phyloP scores from a whole-genome alignment of 768 basidiomycete species.

The Boletus barrowsii region DNA sequence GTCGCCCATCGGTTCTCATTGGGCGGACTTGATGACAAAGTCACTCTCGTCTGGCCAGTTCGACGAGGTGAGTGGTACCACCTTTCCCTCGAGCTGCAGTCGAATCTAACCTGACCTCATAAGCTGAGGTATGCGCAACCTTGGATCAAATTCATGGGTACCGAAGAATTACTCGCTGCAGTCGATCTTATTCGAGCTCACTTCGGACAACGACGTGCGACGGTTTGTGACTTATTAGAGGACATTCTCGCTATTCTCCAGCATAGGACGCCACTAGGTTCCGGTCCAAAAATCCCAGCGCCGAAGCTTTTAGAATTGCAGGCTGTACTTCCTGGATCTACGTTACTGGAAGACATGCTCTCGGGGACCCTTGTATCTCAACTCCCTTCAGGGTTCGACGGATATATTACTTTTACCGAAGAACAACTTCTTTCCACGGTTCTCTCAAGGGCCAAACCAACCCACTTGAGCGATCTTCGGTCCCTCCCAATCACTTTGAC shows the following conservation, averaged over 20 bases:
- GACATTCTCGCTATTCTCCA: constrained; percentile 37
- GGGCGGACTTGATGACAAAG: constrained; percentile 31
- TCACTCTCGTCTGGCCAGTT: constrained; percentile 10
- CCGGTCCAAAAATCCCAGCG: constrained; percentile 23
- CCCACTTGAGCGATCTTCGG: background rate
- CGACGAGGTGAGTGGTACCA: constrained; percentile 8
- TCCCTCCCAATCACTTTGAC: constrained; percentile 22
- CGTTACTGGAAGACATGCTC: constrained; percentile 47
- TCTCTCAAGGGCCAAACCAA: background rate
- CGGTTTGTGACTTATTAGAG: constrained; percentile 29
- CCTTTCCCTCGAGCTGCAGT: background rate
- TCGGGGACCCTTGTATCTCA: constrained; percentile 38
- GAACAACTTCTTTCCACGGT: constrained; percentile 3
- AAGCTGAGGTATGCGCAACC: constrained; percentile 14
- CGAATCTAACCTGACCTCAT: background rate
- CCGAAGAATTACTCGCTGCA: constrained; percentile 39
- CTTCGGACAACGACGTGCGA: background rate
- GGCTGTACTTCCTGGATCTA: constrained; percentile 32
- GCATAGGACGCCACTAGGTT: constrained; percentile 1
- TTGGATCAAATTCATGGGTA: constrained; percentile 59
- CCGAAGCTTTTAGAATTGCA: constrained; percentile 40
- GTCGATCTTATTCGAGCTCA: constrained; percentile 38
- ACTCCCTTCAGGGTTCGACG: constrained; percentile 31
- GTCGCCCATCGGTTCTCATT: constrained; percentile 41
- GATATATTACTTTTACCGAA: constrained; percentile 10